Evolutionary conservation across 768 basidiomycete species (phyloP).

Genomic region (Amanita molliuscula): DNA sequence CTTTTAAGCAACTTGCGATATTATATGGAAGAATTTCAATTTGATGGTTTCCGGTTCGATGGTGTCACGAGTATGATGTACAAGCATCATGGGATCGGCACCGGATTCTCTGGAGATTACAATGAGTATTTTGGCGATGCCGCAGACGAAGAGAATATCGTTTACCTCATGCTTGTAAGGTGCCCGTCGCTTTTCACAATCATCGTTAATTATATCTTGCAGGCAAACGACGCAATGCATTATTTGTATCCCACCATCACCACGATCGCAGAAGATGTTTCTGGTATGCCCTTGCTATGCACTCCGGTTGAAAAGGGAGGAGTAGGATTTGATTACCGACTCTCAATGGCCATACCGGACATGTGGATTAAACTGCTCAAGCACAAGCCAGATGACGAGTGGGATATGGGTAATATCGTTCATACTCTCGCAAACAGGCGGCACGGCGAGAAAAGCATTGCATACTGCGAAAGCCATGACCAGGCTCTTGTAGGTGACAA

Average conservation of each 20-base stretch:
- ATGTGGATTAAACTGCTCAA: constrained; percentile 99
- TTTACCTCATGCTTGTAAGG: constrained; percentile 94
- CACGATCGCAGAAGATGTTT: constrained; percentile 98
- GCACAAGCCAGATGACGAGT: constrained; percentile 77
- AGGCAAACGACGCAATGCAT: constrained; percentile 94
- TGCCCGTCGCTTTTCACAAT: not conserved
- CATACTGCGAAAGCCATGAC: constrained; percentile 93
- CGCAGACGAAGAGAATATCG: constrained; percentile 83
- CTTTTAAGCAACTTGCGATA: constrained; percentile 90
- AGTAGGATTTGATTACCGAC: constrained; percentile 94
- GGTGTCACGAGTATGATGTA: constrained; percentile 99
- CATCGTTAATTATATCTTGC: not conserved
- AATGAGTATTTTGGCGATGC: constrained; percentile 91
- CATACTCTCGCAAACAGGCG: constrained; percentile 88
- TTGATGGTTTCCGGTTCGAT: constrained; percentile 98
- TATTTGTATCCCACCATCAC: constrained; percentile 67
- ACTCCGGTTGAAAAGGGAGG: constrained; percentile 73
- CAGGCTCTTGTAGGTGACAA: constrained; percentile 99
- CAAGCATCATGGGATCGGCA: constrained; percentile 92
- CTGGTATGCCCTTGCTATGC: constrained; percentile 96
- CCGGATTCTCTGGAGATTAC: constrained; percentile 96
- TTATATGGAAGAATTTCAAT: constrained; percentile 91
- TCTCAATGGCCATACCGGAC: constrained; percentile 98
- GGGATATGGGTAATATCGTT: constrained; percentile 82
- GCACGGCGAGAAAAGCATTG: constrained; percentile 83